A percentile compares a stretch with the other conserved stretches of the same genome.
These are phyloP conservation scores for Venturia aucupariae DNA, from an alignment of 2,329 filamentous ascomycete genomes.

Conservation along the genomic window DNA sequence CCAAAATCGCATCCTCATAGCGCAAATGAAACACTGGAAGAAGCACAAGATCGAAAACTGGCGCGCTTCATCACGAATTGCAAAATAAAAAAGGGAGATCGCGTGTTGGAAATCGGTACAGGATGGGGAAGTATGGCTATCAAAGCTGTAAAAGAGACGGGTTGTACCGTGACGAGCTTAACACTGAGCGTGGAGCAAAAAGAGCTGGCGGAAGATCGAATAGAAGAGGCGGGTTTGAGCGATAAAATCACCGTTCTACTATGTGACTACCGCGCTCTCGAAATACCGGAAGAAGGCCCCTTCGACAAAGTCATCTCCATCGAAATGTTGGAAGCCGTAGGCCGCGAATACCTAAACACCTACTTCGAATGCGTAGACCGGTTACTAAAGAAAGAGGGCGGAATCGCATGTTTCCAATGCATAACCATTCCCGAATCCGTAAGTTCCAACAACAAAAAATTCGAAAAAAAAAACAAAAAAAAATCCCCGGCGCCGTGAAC, in stretches of 20 bases:
- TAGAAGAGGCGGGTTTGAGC: conserved; percentile 49
- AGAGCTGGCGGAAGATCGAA: conserved; percentile 54
- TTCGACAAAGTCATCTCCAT: conserved; percentile 68
- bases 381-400: conserved; percentile 55
- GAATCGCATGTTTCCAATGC: conserved; percentile 64
- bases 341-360: conserved; percentile 54
- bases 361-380: conserved; percentile 59
- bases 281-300: conserved; percentile 38
- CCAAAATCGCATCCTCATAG: conserved; percentile 32
- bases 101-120: conserved; percentile 66
- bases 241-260: conserved; percentile 56
- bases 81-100: conserved; percentile 53
- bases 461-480: too few species aligned
- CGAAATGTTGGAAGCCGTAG: conserved; percentile 70
- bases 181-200: conserved; percentile 64
- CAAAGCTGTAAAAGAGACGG: conserved; percentile 54
- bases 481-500: too few species aligned
- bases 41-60: conserved; percentile 60
- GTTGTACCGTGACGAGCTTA: conserved; percentile 59
- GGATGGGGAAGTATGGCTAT: conserved; percentile 71
- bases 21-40: conserved; percentile 50
- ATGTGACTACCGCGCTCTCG: conserved; percentile 58
- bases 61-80: conserved; percentile 56
- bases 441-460: too few species aligned
- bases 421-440: conserved; percentile 63